Conservation (phyloP, 2,329 filamentous ascomycete species). For the Hypoxylon sp. region DNA sequence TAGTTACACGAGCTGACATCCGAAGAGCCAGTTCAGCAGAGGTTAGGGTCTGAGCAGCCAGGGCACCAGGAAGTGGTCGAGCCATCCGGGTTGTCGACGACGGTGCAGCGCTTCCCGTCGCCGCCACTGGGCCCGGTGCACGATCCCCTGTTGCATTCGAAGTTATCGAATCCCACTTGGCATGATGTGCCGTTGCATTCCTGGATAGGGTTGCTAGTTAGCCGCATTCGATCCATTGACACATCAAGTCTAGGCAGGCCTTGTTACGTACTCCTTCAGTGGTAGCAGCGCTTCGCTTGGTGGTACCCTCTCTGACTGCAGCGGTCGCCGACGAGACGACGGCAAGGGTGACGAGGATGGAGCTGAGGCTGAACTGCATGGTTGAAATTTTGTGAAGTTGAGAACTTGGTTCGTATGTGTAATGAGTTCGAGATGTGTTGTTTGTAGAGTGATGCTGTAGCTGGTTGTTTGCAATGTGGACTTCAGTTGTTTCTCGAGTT, state of each 20-base stretch:
- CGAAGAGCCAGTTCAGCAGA: not conserved
- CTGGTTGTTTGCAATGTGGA: conserved; percentile 2
- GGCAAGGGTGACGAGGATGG: conserved; percentile 21
- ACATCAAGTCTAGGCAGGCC: not conserved
- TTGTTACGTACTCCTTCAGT: conserved; percentile 4
- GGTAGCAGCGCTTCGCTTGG: conserved; percentile 4
- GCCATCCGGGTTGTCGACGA: conserved; percentile 20
- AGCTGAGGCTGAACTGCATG: conserved; percentile 26
- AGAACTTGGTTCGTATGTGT: not conserved
- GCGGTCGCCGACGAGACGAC: conserved; percentile 19
- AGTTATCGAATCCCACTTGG: conserved; percentile 11
- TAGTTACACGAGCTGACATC: not conserved
- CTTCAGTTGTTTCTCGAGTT: not conserved
- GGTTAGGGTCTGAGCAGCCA: conserved; percentile 9
- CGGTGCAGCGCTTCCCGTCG: conserved; percentile 21
- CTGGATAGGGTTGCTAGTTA: not conserved
- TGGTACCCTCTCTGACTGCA: not conserved
- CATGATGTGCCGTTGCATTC: conserved; percentile 23
- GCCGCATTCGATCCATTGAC: not conserved
- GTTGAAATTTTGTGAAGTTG: not conserved
- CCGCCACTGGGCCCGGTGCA: conserved; percentile 18
- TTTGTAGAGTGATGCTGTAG: not conserved
- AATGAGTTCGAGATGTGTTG: not conserved
- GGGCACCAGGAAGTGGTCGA: conserved; percentile 20
- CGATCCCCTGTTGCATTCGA: conserved; percentile 6